Percentiles rank a stretch among this genome's conserved stretches.
These are phyloP conservation scores for Clausena lansium DNA, from an alignment of 345 rosid genomes.

Conservation along the genomic window DNA sequence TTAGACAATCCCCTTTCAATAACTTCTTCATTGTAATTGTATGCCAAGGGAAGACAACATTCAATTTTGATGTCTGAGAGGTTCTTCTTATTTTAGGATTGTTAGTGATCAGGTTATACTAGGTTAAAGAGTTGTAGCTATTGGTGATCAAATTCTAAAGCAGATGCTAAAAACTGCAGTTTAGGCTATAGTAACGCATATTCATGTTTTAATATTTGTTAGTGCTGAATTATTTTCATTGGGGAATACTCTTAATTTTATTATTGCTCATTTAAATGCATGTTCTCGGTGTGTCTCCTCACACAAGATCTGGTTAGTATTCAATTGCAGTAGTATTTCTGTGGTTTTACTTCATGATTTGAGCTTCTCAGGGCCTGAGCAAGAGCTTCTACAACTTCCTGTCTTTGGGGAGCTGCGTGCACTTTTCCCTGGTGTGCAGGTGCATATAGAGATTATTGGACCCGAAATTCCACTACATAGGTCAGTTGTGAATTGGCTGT, in stretches of 20 bases:
- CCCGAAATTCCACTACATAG: constrained; percentile 74
- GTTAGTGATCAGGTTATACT: neutral
- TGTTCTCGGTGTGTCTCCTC: neutral
- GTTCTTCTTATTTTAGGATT: neutral
- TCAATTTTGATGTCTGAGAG: neutral
- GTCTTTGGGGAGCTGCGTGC: constrained; percentile 79
- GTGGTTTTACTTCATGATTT: constrained; percentile 20
- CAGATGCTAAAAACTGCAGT: neutral
- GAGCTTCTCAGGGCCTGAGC: constrained; percentile 77
- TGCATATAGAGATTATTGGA: constrained; percentile 68
- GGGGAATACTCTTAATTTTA: neutral
- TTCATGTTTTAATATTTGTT: neutral
- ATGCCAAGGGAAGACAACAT: neutral
- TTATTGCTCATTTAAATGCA: neutral
- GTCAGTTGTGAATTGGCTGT: constrained; percentile 32
- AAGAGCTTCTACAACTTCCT: constrained; percentile 81
- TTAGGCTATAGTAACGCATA: neutral
- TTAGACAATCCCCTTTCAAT: neutral
- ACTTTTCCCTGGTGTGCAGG: constrained; percentile 64
- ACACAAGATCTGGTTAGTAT: neutral
- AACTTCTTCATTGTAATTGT: neutral
- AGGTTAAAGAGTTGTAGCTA: constrained; percentile 1
- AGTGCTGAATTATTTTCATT: constrained; percentile 1
- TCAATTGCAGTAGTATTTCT: neutral
- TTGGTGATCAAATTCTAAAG: constrained; percentile 6